Base-by-base conservation (phyloP, 2,329 filamentous ascomycete species). In the Pyricularia sp. region DNA sequence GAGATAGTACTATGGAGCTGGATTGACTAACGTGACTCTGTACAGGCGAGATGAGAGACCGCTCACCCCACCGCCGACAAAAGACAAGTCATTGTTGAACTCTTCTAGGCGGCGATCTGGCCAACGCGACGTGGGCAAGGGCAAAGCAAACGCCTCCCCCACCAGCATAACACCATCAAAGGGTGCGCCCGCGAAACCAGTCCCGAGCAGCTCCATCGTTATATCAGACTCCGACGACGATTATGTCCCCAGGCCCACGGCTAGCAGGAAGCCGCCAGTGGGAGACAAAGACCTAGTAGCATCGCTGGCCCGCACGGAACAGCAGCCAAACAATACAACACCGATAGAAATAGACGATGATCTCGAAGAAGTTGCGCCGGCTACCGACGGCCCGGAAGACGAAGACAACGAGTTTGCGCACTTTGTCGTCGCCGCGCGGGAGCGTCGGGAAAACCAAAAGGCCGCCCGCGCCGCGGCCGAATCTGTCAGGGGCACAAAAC, bases 401-500 rank as follows among this genome's bases (percentile, higher is more conserved):
- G 64, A 28, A 12, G 42, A 61, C 36, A n/a, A 25, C 63, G 68
- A 69, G 14, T 63, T 63, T 30, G 67, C 67, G 4, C 55, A 64
- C 30, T 68, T 68, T 20, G 58, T 68, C 25, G n/a, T 28, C 23
- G 28, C 30, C 11, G 67, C 67, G 30, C 26, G 61, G 58, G n/a
- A 64, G 17, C 67, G 67, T 20, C 67, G 28, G 30, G 55, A n/a
- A 20, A 59, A 31, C 2, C 55, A 68, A 12, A 36, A 28, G 12
- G 31, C 42, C 25, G 66, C 23, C 11, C 36, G 26, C 17, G 42
- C 66, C 70, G 64, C 23, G 63, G 68, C 33, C n/a, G 72, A 72
- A 0, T 71, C 72, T 10, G 68, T 42, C 25, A 58, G 64, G 7
- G 71, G 70, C 1, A 65, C 69, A 2, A 64, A 69, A 23, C 69